phyloP scores from a whole-genome alignment of 305 asterid species.

The Nicotiana rustica region DNA sequence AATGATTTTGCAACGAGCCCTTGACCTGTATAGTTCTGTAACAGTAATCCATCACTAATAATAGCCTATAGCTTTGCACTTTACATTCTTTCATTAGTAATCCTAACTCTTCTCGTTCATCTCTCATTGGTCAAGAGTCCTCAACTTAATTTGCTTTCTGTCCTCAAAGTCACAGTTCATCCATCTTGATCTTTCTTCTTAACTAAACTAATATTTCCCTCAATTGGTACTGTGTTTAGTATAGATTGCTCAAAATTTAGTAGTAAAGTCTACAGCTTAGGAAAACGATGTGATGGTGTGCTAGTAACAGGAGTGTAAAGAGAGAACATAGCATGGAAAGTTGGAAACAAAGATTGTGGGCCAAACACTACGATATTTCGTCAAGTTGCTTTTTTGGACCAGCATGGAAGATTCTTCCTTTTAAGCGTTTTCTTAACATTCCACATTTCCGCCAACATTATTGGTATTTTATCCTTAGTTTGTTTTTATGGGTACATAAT shows the following conservation, averaged over 20 bases:
- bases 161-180: background rate
- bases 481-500: too few relatives aligned
- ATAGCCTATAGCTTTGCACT: too few relatives aligned
- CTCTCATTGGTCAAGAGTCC: too few relatives aligned
- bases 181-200: background rate
- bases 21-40: too few relatives aligned
- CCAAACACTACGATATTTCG: slow-evolving; percentile 2
- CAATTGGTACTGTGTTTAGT: background rate
- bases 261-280: background rate
- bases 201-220: background rate
- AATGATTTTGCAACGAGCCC: too few relatives aligned
- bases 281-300: background rate
- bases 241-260: background rate
- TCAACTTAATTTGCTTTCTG: too few relatives aligned
- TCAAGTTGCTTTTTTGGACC: slow-evolving; percentile 18
- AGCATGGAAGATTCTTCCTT: slow-evolving; percentile 27
- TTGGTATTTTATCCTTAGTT: background rate
- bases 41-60: too few relatives aligned
- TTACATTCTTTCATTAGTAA: too few relatives aligned
- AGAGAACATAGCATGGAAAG: background rate
- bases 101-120: too few relatives aligned
- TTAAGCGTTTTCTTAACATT: background rate
- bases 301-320: background rate
- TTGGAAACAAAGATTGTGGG: background rate
- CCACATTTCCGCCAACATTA: slow-evolving; percentile 2